Base-by-base conservation (phyloP, 2,329 filamentous ascomycete genomes). In the Colletotrichum cordylinicola region DNA sequence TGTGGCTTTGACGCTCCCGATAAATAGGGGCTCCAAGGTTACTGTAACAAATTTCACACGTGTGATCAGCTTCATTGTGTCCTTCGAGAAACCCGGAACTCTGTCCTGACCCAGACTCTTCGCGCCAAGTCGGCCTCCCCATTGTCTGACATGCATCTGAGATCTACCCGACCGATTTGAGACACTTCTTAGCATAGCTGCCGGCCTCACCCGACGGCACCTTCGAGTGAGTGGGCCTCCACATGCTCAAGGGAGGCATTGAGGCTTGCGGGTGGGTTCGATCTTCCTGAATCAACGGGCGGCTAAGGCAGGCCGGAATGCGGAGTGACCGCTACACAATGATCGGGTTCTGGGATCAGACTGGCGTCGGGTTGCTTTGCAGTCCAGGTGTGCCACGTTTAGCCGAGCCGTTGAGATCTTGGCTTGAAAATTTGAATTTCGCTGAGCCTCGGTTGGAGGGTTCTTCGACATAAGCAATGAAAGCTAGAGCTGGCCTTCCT, bases 151-250 rank as follows among this genome's bases (percentile, higher is more conserved):
- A 13, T 52, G 43, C 12, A 52, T 52, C n/a, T 52, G 43, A 52
- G 43, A 52, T 52, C 43, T 52, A 24, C 43, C 43, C 43, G 43
- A 12, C 43, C 43, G 43, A 52, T 52, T 52, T 52, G 43, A 52
- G 43, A 52, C 43, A 52, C n/a, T 52, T 52, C 43, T 52, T 12
- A 52, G n/a, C n/a, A 52, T 7, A 21, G 10, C n/a, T 12, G 8
- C n/a, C n/a, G n/a, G n/a, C n/a, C 43, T 52, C 21, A 52, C 1
- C 43, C 43, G 6, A 52, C n/a, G 6, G 43, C n/a, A 2, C n/a
- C 43, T 52, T 52, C 13, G 43, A 52, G 43, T 21, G 43, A 52
- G 43, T 52, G n/a, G 43, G 43, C n/a, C 43, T 52, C 43, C 43
- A 52, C 43, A 52, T 52, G 43, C 43, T 52, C n/a, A 52, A 52